Evolutionary conservation across 371 early-diverging fungal species (phyloP), one percentile per base, ranked within the genome.

Genomic region (Mucor indicus): DNA sequence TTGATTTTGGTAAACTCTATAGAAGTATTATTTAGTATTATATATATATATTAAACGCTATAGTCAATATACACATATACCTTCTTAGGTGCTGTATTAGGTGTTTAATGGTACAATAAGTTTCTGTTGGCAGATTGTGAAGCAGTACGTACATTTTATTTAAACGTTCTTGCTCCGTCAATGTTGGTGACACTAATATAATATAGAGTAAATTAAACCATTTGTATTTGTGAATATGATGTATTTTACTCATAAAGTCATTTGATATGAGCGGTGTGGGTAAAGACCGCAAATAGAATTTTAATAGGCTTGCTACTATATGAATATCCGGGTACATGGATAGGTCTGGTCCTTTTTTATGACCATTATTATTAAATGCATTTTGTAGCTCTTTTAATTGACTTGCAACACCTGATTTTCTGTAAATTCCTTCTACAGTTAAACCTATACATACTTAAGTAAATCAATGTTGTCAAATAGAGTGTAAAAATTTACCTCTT

Each of bases 211-310:
- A 41, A 12, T 48, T 30, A 15, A 5, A 21, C 17, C 11, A 5
- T 7, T 8, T 29, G 30, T 6, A 6, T 29, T 29, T 29, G n/a
- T 29, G 8, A 29, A 29, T 12, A 29, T 29, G 6, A 8, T 29
- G 30, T 12, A 12, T 12, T 29, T 70, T 65, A 64, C 73, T 48
- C 2, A 77, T 70, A 6, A 87, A 67, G 13, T 88, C 84, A 61
- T 69, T 84, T 0, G 94, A 90, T 52, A 97, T 69, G 30, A 96
- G 55, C 0, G 98, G 98, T 44, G 90, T 85, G 0, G 96, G 91
- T 55, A 96, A 51, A 13, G 90, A 92, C 25, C 98, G 79, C 38
- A 97, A 80, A 53, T 94, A 97, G 62, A 93, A 91, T 63, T 95
- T 96, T 48, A 97, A 67, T 29, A 97, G 79, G 36, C 93, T 92